phyloP scores from a whole-genome alignment of 768 basidiomycete genomes.

The Lactarius akahatsu region DNA sequence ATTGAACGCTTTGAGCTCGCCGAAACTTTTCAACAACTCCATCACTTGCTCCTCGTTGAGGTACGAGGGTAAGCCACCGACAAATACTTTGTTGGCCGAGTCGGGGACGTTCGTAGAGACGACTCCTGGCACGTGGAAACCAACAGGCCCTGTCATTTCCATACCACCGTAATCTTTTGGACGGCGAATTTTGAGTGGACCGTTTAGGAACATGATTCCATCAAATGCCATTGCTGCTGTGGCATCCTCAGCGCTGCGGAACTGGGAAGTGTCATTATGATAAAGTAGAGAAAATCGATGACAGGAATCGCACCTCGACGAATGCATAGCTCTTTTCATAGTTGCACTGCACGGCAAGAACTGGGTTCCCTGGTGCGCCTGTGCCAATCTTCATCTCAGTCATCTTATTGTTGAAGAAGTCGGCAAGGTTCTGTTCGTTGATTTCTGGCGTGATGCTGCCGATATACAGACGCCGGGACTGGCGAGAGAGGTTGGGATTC shows the following conservation, averaged over 20 bases:
- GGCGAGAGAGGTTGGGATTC: constrained; percentile 87
- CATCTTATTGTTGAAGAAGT: constrained; percentile 98
- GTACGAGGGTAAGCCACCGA: constrained; percentile 93
- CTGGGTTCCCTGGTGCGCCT: constrained; percentile 82
- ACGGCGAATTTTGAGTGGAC: constrained; percentile 94
- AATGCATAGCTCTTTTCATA: constrained; percentile 99
- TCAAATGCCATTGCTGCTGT: constrained; percentile 97
- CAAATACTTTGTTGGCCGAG: constrained; percentile 96
- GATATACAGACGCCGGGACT: constrained; percentile 93
- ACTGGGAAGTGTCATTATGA: constrained; percentile 48
- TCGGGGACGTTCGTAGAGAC: constrained; percentile 98
- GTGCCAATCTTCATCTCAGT: constrained; percentile 86
- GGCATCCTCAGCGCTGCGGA: constrained; percentile 95
- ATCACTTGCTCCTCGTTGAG: constrained; percentile 98
- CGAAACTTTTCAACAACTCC: constrained; percentile 96
- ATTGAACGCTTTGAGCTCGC: constrained; percentile 97
- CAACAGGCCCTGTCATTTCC: constrained; percentile 45
- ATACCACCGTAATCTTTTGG: constrained; percentile 97
- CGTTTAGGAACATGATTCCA: constrained; percentile 92
- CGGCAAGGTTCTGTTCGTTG: constrained; percentile 86
- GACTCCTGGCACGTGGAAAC: constrained; percentile 87
- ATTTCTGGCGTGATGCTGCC: constrained; percentile 95
- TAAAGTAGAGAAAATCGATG: constrained; percentile 21
- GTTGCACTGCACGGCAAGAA: constrained; percentile 92
- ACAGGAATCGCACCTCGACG: constrained; percentile 69